Base-by-base conservation (phyloP, 2,329 filamentous ascomycete genomes). In the Phialocephala sp. region DNA sequence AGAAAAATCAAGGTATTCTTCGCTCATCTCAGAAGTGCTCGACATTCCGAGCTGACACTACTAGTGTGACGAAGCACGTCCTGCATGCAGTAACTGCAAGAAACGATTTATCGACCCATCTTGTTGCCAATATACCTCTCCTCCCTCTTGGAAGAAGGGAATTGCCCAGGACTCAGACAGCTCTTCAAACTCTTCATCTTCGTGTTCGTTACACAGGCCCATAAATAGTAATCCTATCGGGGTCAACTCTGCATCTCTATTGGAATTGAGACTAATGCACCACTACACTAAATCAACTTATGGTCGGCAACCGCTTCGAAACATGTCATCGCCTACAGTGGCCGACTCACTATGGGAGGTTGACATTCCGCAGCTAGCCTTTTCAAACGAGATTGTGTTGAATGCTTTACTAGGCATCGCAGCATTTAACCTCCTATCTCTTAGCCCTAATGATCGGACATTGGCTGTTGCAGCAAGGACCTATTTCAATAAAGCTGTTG, bases 211-310 rank as follows among this genome's bases (percentile, higher is more conserved):
- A 18, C 2, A 12, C 37, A 52, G 35, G 20, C 55, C 35, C 24
- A 22, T 60, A 4, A 55, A 57, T 8, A 27, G 52, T 27, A 63
- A 15, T 35, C 67, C 64, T 20, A 39, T 58, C 14, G 64, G 64
- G 2, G 22, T 65, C 6, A 60, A 27, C 27, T 36, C 54, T 24
- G 59, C 66, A 14, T 56, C 64, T 9, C 11, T 59, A 8, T n/a
- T 69, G n/a, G 64, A 69, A 20, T 61, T 67, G 3, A 65, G 62
- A n/a, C 57, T 69, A 14, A 59, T 69, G 54, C 59, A 67, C 41
- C 62, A 66, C 35, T 69, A 60, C 47, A 69, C 67, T 8, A 60
- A 62, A 58, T 55, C 61, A 27, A 64, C 62, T 15, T 68, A 36
- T 20, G 55, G 43, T 32, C 35, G 47, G 4, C 45, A 45, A 20